A percentile compares a stretch with the other conserved stretches of the same genome.
These are phyloP conservation scores for Anthracocystis panici-leucophaei DNA, from an alignment of 1,284 basidiomycete species.

Conservation along the genomic window DNA sequence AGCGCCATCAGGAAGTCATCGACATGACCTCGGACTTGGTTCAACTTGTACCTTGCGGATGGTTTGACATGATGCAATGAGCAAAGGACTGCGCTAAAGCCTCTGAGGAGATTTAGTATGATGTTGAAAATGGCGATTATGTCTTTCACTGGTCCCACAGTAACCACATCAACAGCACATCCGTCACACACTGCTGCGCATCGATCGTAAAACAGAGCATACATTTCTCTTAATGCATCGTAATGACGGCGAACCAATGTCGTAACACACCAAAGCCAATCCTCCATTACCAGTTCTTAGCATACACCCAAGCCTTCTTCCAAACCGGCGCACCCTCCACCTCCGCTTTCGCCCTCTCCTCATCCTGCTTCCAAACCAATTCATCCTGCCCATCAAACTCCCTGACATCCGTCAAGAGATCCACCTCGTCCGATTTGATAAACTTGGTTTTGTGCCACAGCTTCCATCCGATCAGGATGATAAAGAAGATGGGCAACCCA, in stretches of 20 bases:
- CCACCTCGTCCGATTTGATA: conserved; percentile 53
- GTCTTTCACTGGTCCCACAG: too few relatives aligned
- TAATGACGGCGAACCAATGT: neutral
- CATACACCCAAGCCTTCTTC: conserved; percentile 44
- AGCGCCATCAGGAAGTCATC: too few relatives aligned
- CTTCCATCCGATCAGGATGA: conserved; percentile 60
- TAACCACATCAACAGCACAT: too few relatives aligned
- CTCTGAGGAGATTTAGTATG: too few relatives aligned
- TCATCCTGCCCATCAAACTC: conserved; percentile 53
- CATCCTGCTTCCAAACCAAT: conserved; percentile 42
- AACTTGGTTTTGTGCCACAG: conserved; percentile 50
- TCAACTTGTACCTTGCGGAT: too few relatives aligned
- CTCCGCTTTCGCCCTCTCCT: conserved; percentile 33
- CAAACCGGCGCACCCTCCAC: conserved; percentile 16
- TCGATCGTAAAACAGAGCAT: too few relatives aligned
- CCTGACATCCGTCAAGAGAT: conserved; percentile 53
- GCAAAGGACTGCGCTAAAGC: too few relatives aligned
- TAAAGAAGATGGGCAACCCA: conserved; percentile 58
- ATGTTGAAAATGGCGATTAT: too few relatives aligned
- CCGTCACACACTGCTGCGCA: too few relatives aligned
- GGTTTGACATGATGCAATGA: too few relatives aligned
- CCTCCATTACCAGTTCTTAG: conserved; percentile 47
- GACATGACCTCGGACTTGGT: too few relatives aligned
- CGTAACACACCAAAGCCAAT: neutral
- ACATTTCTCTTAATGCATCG: neutral